Conservation (phyloP, 2,329 filamentous ascomycete genomes). For the Colletotrichum echinochloae region DNA sequence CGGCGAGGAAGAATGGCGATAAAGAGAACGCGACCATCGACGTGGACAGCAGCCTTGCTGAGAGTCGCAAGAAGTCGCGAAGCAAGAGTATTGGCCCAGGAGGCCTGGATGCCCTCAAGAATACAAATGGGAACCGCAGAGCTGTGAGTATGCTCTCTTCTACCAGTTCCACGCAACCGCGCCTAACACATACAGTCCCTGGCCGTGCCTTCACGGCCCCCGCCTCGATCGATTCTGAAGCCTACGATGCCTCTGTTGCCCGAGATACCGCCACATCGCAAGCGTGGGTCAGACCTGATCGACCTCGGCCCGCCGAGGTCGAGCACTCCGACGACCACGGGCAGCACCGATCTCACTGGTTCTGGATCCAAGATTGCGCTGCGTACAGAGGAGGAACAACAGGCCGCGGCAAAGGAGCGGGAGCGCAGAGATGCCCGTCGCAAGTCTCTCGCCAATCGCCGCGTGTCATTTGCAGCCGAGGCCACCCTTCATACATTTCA, state of each 20-base stretch:
- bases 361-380: slow-evolving; percentile 70
- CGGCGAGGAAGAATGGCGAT: slow-evolving; percentile 56
- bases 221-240: slow-evolving; percentile 81
- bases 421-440: slow-evolving; percentile 88
- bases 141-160: slow-evolving; percentile 67
- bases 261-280: slow-evolving; percentile 75
- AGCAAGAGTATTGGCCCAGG: slow-evolving; percentile 98
- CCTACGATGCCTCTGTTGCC: slow-evolving; percentile 76
- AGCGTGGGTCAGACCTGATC: slow-evolving; percentile 33
- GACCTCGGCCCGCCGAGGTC: slow-evolving; percentile 48
- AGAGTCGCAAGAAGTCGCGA: slow-evolving; percentile 76
- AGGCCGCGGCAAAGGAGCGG: slow-evolving; percentile 75
- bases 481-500: slow-evolving; percentile 98
- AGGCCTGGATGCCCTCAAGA: slow-evolving; percentile 84
- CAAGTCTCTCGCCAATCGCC: slow-evolving; percentile 91
- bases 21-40: slow-evolving; percentile 85
- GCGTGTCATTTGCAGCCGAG: slow-evolving; percentile 97
- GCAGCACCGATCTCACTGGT: slow-evolving; percentile 46
- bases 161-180: neutral
- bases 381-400: slow-evolving; percentile 77
- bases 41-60: slow-evolving; percentile 65
- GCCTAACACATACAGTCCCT: slow-evolving; percentile 61
- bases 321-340: slow-evolving; percentile 53
- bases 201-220: slow-evolving; percentile 62
- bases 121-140: slow-evolving; percentile 80